Conservation (phyloP, 139 green algal species). For the Closterium sp. region DNA sequence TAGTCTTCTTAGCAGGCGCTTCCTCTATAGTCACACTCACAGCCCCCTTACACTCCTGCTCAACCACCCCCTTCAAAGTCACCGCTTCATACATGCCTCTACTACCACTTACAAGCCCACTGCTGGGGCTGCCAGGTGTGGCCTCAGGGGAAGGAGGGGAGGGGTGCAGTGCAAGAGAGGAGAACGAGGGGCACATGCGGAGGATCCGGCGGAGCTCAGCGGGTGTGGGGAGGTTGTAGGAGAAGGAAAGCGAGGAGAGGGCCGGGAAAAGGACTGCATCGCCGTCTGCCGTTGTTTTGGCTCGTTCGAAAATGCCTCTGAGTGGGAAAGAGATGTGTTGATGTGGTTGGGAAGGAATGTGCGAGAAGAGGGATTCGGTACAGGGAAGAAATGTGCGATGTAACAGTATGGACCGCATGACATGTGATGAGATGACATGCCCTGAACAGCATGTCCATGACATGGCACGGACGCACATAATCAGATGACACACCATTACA, state of each 20-base stretch:
- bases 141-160: neutral
- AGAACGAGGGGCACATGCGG: constrained; percentile 11
- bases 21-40: neutral
- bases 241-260: constrained; percentile 1
- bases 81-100: neutral
- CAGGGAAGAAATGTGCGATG: constrained; percentile 1
- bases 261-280: neutral
- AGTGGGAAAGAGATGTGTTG: neutral
- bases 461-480: too few relatives aligned
- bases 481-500: too few relatives aligned
- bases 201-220: constrained; percentile 18
- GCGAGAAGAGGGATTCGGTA: too few relatives aligned
- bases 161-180: neutral
- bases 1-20: neutral
- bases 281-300: constrained; percentile 8
- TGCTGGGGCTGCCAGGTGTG: neutral
- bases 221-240: constrained; percentile 1
- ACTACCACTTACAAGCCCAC: neutral
- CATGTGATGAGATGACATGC: too few relatives aligned
- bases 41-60: neutral
- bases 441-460: too few relatives aligned
- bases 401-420: neutral
- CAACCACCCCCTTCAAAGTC: neutral
- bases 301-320: constrained; percentile 33
- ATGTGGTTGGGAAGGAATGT: neutral